Evolutionary conservation across 1,139 yeast species (phyloP), one percentile per base, ranked within the genome.

Genomic region (Sugiyamaella sp.): DNA sequence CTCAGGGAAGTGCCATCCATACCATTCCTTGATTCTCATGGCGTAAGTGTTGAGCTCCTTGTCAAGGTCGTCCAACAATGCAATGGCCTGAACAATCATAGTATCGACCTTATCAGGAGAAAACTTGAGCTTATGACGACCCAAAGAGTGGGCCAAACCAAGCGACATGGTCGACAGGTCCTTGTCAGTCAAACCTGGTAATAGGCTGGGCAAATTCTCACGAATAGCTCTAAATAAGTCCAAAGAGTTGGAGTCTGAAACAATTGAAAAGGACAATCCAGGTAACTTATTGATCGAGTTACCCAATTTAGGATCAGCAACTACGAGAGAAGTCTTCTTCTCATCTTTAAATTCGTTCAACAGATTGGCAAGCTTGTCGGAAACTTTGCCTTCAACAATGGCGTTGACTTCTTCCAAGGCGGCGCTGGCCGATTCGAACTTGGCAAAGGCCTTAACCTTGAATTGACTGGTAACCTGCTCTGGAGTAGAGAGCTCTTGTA

Each of bases 1-100:
- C 77, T 93, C 99, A 42, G 99, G 99, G 84, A 93, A 95, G 74
- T 93, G 99, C 99, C 99, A 93, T 62, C 99, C 98, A 76, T 95
- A 93, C 99, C 99, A 93, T 78, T 93, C 99, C 78, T 91, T 91
- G 71, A 76, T 72, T 78, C 99, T 85, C 99, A 93, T 93, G 63
- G 98, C 93, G 69, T 89, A 93, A 51, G 98, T 95, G 79, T 93
- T 93, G 68, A 93, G 81, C 72, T 95, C 99, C 77, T 93, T 93
- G 77, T 93, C 99, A 69, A 93, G 82, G 72, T 95, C 97, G 69
- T 93, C 99, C 69, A 93, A 81, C 63, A 95, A 79, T 33, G 99
- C 97, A 76, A 93, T 93, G 56, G 99, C 99, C 79, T 95, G 99
- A 61, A 93, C 95, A 72, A 93, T 90, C 97, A 91, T 91, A 65